These are phyloP conservation scores for Helminthosporium solani DNA, from an alignment of 2,329 filamentous ascomycete genomes.

Conservation along the genomic window DNA sequence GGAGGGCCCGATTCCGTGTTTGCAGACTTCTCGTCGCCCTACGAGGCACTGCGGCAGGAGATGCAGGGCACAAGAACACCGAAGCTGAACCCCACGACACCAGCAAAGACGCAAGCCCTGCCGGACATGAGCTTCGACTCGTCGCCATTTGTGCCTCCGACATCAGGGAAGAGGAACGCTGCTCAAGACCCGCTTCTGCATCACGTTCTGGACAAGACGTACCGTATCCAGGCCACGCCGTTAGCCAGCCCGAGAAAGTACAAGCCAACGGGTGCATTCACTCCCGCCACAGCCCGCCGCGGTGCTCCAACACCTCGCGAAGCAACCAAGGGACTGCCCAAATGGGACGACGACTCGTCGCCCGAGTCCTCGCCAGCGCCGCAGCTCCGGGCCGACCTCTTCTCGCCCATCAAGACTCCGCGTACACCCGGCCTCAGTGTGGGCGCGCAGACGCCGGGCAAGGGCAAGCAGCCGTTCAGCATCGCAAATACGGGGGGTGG, in stretches of 20 bases:
- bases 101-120: slow-evolving; percentile 36
- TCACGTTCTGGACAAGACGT: slow-evolving; percentile 91
- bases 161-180: slow-evolving; percentile 31
- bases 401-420: slow-evolving; percentile 68
- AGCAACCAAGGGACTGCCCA: slow-evolving; percentile 19
- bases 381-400: slow-evolving; percentile 80
- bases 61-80: slow-evolving; percentile 48
- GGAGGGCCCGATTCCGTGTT: slow-evolving; percentile 47
- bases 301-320: slow-evolving; percentile 26
- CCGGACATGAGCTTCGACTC: slow-evolving; percentile 48
- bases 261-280: slow-evolving; percentile 41
- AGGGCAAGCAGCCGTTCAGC: slow-evolving; percentile 45
- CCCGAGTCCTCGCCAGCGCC: slow-evolving; percentile 65
- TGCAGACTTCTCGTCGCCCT: slow-evolving; percentile 71
- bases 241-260: slow-evolving; percentile 63
- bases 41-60: slow-evolving; percentile 70
- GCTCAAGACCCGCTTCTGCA: slow-evolving; percentile 79
- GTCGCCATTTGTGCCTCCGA: slow-evolving; percentile 55
- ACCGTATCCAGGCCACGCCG: slow-evolving; percentile 89
- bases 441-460: slow-evolving; percentile 74
- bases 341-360: slow-evolving; percentile 47
- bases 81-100: slow-evolving; percentile 37
- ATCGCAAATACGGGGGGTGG: slow-evolving; percentile 46
- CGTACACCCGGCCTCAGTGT: slow-evolving; percentile 81
- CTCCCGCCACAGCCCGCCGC: slow-evolving; percentile 39